phyloP scores from a whole-genome alignment of 2,329 filamentous ascomycete species.

The Cladosporium sp. region DNA sequence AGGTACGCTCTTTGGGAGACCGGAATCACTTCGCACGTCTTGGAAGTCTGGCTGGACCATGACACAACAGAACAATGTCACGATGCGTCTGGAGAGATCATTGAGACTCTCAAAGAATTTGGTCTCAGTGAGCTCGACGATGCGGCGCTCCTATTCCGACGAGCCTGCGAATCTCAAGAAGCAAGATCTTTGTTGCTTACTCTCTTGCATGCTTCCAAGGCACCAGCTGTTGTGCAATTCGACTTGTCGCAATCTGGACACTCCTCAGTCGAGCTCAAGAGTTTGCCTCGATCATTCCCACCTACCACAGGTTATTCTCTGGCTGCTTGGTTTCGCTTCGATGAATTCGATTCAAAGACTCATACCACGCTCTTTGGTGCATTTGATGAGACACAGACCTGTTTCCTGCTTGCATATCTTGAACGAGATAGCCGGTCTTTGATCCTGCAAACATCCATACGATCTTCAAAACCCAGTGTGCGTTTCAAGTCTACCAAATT shows the following conservation, averaged over 20 bases:
- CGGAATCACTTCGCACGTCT: conserved; percentile 12
- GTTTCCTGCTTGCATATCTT: conserved; percentile 89
- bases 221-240: conserved; percentile 87
- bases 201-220: conserved; percentile 71
- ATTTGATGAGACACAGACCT: conserved; percentile 87
- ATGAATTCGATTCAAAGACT: conserved; percentile 77
- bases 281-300: conserved; percentile 81
- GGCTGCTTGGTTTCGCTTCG: conserved; percentile 82
- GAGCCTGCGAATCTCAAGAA: conserved; percentile 52
- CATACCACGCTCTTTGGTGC: conserved; percentile 97
- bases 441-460: conserved; percentile 93
- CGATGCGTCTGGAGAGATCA: conserved; percentile 19
- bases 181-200: conserved; percentile 70
- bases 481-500: conserved; percentile 86
- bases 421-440: conserved; percentile 92
- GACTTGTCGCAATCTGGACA: conserved; percentile 86
- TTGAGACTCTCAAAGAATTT: conserved; percentile 66
- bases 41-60: conserved; percentile 10
- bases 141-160: conserved; percentile 71
- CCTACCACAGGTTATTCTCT: conserved; percentile 86
- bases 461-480: conserved; percentile 80
- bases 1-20: conserved; percentile 30
- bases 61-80: conserved; percentile 1
- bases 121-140: conserved; percentile 81
- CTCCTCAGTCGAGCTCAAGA: conserved; percentile 84